Evolutionary conservation across 2,329 filamentous ascomycete genomes (phyloP).

Genomic region (Echinosphaeria canescens): DNA sequence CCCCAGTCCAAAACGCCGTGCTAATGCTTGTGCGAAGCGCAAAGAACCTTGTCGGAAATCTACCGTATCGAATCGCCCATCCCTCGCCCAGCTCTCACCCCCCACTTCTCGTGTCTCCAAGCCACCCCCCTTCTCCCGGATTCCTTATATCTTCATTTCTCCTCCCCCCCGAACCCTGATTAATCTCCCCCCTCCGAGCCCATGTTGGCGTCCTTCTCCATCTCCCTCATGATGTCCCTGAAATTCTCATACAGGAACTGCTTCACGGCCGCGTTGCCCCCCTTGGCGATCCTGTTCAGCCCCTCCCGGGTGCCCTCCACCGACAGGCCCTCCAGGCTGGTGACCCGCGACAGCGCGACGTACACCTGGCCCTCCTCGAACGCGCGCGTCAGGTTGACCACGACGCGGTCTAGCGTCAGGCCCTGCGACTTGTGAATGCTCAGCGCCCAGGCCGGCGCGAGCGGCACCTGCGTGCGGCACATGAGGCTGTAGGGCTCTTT

Average conservation of each 20-base stretch:
- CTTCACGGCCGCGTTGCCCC: constrained; percentile 12
- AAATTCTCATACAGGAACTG: constrained; percentile 13
- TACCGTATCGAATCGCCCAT: too few relatives aligned
- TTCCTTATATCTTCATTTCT: too few relatives aligned
- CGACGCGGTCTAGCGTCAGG: constrained; percentile 35
- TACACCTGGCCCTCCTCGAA: constrained; percentile 40
- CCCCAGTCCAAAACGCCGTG: too few relatives aligned
- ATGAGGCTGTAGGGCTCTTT: constrained; percentile 21
- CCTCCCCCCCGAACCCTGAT: too few relatives aligned
- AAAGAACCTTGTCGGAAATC: too few relatives aligned
- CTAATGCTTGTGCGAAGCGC: too few relatives aligned
- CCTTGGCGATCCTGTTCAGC: constrained; percentile 8
- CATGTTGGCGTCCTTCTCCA: too few relatives aligned
- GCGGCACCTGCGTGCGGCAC: constrained; percentile 36
- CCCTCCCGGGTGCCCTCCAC: constrained; percentile 11
- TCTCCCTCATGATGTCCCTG: constrained; percentile 3
- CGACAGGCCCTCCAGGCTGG: constrained; percentile 22
- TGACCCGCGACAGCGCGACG: constrained; percentile 37
- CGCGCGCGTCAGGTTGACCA: constrained; percentile 25
- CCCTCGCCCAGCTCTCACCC: too few relatives aligned
- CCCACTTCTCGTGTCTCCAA: too few relatives aligned
- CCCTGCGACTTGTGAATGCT: constrained; percentile 42
- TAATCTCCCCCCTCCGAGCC: too few relatives aligned
- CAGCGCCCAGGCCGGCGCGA: constrained; percentile 37
- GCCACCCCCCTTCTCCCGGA: too few relatives aligned